Evolutionary conservation across 2,329 filamentous ascomycete species (phyloP), one percentile per base, ranked within the genome.

Genomic region (Helicocarpus griseus): DNA sequence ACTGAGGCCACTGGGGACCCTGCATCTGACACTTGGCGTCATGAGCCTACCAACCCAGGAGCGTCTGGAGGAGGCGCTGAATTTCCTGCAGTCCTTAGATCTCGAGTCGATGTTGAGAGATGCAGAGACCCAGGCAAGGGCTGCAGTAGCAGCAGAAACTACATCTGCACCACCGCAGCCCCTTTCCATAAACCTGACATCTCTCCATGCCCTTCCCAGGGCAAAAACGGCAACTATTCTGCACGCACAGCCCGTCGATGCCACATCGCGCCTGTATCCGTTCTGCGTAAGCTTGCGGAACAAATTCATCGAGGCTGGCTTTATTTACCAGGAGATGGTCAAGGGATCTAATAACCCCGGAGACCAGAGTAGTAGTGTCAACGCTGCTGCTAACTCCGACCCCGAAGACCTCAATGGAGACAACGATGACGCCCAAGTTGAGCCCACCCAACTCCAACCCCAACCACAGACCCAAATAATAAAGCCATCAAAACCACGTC

Each of bases 11-110:
- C 69, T 87, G 0, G 87, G 87, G 0, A 89, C 89, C 1, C 69
- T 96, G 45, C 91, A 97, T 68, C 73, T 95, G 2, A 96, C 90
- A 0, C 75, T 96, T 0, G 90, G 89, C 0, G 86, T 94, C 1
- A 90, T 96, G 86, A 85, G 79, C 57, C 77, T 95, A 8, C 68
- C 74, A 2, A 74, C 71, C 2, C 67, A 73, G 2, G 73, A 77
- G 43, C 66, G 69, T 1, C 56, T 84, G 2, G 60, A 74, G 0
- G 65, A 69, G 28, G 81, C 78, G 0, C 57, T 73, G 22, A 40
- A 59, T 1, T 66, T 76, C 13, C 64, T 82, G 0, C 53, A 69
- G 9, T 63, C 62, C 0, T 60, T 81, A 0, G 70, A 81, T 57
- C 55, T 80, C 2, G 51, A 49, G 9, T 52, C 54, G 2, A 53